Base-by-base conservation (phyloP, 1,284 basidiomycete species). In the Pyrrhoderma noxium region DNA sequence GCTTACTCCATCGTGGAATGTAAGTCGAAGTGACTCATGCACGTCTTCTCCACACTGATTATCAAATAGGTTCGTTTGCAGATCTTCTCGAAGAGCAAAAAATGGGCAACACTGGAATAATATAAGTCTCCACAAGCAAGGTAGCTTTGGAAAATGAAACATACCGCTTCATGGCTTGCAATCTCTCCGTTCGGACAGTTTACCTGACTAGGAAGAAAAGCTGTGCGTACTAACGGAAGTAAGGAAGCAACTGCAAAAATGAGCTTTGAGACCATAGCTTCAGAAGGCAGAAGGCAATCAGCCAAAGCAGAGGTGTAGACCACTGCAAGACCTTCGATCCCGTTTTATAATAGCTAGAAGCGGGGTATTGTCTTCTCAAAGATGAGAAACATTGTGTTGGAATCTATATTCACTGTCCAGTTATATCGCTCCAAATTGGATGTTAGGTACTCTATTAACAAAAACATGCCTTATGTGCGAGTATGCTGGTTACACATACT, bases 1-100 rank as follows among this genome's bases (percentile, higher is more conserved):
- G 5, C 57, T 59, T 27, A 61, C 59, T 49, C 59, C 60, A 40
- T 61, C 59, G 50, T 61, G 59, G 60, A 61, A 61, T 3, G 56
- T 59, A 18, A 61, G 42, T 38, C 58, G 59, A 13, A 60, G 56
- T 8, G 54, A 44, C 31, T 59, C 58, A 45, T 60, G 59, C n/a
- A 57, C 53, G 11, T 57, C 56, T 41, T 59, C 58, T 23, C 54
- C 49, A 27, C 58, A 59, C 25, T 47, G 45, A n/a, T 43, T 49
- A n/a, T 59, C 54, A 43, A 57, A 59, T 27, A 58, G 41, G 19
- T 53, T 55, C 19, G 19, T 27, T 45, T 59, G 56, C 18, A 61
- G 38, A 46, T 58, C 54, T 18, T 60, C 59, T 19, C 58, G 45
- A 38, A 60, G 49, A 11, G 57, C 47, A 51, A 60, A 55, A 37